Percentiles rank a stretch among this genome's conserved stretches.
phyloP scores from a whole-genome alignment of 768 basidiomycete genomes.

The Coprinopsis cinerea region DNA sequence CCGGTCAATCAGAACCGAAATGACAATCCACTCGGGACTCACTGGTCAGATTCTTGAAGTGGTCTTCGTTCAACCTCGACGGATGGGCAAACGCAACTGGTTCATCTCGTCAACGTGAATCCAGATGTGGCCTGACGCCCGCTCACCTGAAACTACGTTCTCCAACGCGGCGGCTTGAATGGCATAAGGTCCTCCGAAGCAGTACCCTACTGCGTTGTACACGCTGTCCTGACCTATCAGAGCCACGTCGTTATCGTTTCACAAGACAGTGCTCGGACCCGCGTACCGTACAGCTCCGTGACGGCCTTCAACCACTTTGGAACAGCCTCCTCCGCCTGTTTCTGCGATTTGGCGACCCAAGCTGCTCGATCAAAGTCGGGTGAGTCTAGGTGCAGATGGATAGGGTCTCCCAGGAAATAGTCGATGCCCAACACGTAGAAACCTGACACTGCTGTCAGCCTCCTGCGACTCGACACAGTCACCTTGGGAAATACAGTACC shows the following conservation, averaged over 20 bases:
- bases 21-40: slow-evolving; percentile 14
- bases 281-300: too few relatives aligned
- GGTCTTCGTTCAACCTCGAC: slow-evolving; percentile 38
- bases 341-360: slow-evolving; percentile 35
- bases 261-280: too few relatives aligned
- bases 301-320: too few relatives aligned
- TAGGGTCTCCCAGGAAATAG: slow-evolving; percentile 57
- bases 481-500: too few relatives aligned
- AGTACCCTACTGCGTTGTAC: slow-evolving; percentile 51
- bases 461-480: too few relatives aligned
- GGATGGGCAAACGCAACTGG: slow-evolving; percentile 56
- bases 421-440: slow-evolving; percentile 55
- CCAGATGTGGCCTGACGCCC: neutral
- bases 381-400: slow-evolving; percentile 35
- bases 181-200: slow-evolving; percentile 50
- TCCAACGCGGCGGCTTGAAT: slow-evolving; percentile 42
- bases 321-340: slow-evolving; percentile 37
- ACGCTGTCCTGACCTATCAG: slow-evolving; percentile 24
- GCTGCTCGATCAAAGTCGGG: slow-evolving; percentile 30
- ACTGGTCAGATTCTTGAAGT: slow-evolving; percentile 46
- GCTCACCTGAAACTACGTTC: slow-evolving; percentile 41
- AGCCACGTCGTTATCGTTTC: too few relatives aligned
- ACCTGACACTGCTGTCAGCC: slow-evolving; percentile 38
- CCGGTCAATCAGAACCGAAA: neutral
- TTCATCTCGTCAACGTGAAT: neutral